Percentiles rank a stretch among this genome's conserved stretches.
Conservation (phyloP, 23 red algal species). For the Gracilaria gracilis region DNA sequence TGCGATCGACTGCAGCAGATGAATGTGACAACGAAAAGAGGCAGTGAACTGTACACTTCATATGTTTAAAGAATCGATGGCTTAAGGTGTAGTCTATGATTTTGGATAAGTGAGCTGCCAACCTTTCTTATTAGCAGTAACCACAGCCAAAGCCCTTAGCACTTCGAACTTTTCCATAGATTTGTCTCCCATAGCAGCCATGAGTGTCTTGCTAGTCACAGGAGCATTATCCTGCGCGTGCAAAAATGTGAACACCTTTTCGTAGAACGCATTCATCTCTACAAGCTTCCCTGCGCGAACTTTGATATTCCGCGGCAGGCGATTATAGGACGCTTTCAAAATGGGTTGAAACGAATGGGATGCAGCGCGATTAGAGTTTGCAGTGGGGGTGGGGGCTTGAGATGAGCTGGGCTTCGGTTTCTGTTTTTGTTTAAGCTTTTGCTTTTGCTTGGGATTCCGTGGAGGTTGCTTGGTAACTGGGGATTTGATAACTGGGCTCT, state of each 20-base stretch:
- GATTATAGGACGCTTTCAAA: slow-evolving; percentile 47
- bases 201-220: slow-evolving; percentile 29
- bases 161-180: slow-evolving; percentile 49
- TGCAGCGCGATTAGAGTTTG: background rate
- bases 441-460: background rate
- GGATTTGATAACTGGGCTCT: background rate
- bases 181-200: slow-evolving; percentile 31
- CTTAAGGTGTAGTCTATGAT: background rate
- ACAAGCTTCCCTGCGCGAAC: slow-evolving; percentile 53
- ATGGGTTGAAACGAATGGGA: slow-evolving; percentile 32
- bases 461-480: background rate
- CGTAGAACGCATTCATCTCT: slow-evolving; percentile 61
- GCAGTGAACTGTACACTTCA: background rate
- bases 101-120: slow-evolving; percentile 54
- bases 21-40: too few relatives aligned
- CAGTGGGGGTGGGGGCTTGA: background rate
- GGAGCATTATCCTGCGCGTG: slow-evolving; percentile 1
- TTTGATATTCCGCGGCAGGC: slow-evolving; percentile 63
- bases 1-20: too few relatives aligned
- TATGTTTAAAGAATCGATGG: background rate
- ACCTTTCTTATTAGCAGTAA: slow-evolving; percentile 44
- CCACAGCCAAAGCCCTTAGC: slow-evolving; percentile 42
- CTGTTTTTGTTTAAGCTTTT: background rate
- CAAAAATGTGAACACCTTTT: slow-evolving; percentile 59
- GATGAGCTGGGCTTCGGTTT: background rate